phyloP scores from a whole-genome alignment of 192 early-diverging fungal species.

The Phycomyces nitens region DNA sequence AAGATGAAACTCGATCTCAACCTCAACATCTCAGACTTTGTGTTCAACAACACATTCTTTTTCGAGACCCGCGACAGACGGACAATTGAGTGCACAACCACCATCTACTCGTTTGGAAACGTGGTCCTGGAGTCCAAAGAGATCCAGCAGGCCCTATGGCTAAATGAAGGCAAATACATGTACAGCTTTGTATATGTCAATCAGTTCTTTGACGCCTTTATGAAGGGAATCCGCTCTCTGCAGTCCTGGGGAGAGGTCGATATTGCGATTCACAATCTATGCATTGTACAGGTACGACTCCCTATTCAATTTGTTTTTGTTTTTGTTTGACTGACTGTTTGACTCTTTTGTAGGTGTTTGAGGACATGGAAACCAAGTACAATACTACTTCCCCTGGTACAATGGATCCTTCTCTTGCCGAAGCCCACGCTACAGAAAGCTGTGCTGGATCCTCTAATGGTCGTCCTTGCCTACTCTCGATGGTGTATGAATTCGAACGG shows the following conservation, averaged over 20 bases:
- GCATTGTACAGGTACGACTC: slow-evolving; percentile 40
- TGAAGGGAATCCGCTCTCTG: slow-evolving; percentile 43
- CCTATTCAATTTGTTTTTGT: neutral
- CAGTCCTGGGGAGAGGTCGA: slow-evolving; percentile 41
- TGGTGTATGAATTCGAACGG: slow-evolving; percentile 49
- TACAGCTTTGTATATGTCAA: slow-evolving; percentile 48
- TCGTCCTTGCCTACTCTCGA: slow-evolving; percentile 29
- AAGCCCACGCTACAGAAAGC: neutral
- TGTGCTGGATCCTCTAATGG: neutral
- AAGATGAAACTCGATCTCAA: slow-evolving; percentile 36
- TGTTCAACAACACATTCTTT: slow-evolving; percentile 40
- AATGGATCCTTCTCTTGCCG: neutral
- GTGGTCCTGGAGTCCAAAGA: slow-evolving; percentile 44
- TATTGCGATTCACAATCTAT: slow-evolving; percentile 43
- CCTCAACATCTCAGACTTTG: slow-evolving; percentile 32
- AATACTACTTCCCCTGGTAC: slow-evolving; percentile 1
- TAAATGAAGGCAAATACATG: slow-evolving; percentile 29
- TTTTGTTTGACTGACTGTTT: neutral
- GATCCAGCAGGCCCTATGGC: slow-evolving; percentile 37
- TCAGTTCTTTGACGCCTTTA: slow-evolving; percentile 50
- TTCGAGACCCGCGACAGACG: slow-evolving; percentile 35
- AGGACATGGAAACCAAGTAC: slow-evolving; percentile 23
- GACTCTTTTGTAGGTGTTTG: slow-evolving; percentile 16
- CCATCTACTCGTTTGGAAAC: slow-evolving; percentile 47
- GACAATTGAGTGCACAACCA: slow-evolving; percentile 39